Evolutionary conservation across 2,329 filamentous ascomycete species (phyloP), one percentile per base, ranked within the genome.

Genomic region (Epichloe festucae): DNA sequence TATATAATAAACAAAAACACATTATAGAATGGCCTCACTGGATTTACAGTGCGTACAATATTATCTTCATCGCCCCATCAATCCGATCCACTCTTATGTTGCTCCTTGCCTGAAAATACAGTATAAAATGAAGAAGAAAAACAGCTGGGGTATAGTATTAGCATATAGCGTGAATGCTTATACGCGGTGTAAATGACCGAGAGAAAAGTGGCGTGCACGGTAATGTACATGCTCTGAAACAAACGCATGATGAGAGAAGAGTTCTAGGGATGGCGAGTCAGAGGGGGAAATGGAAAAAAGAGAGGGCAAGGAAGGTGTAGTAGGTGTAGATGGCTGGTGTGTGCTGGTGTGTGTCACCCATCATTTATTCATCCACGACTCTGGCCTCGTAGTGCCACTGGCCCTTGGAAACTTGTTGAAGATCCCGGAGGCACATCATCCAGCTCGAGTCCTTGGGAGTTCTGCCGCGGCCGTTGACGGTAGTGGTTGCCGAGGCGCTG

Each of bases 401-500:
- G 77, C 0, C 78, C 78, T 61, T 81, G 72, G 57, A 82, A 82
- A 3, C 71, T 73, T 23, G 63, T 58, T n/a, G 63, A 54, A 34
- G 59, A 54, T 4, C 62, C 54, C n/a, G 71, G 67, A 42, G 66
- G 70, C 23, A 85, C 79, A 55, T 75, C 71, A 62, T 88, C 82
- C 84, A 95, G 84, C 66, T 94, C 88, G 61, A 91, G 73, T 12
- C 73, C 74, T 58, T 76, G 73, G 63, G 63, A 73, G 70, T 60
- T 74, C 67, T 65, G 80, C 71, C 65, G 76, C 64, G 61, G 62
- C 8, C 65, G 58, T 50, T 64, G 63, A 21, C 62, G 61, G 31
- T 61, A 60, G 42, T 62, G 63, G 23, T 75, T 72, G 5, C 84
- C 87, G 54, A 96, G 81, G 27, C 93, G 80, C 69, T 95, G 87